Conservation (phyloP, 805 yeast species). For the Saccharomycopsis amapae region DNA sequence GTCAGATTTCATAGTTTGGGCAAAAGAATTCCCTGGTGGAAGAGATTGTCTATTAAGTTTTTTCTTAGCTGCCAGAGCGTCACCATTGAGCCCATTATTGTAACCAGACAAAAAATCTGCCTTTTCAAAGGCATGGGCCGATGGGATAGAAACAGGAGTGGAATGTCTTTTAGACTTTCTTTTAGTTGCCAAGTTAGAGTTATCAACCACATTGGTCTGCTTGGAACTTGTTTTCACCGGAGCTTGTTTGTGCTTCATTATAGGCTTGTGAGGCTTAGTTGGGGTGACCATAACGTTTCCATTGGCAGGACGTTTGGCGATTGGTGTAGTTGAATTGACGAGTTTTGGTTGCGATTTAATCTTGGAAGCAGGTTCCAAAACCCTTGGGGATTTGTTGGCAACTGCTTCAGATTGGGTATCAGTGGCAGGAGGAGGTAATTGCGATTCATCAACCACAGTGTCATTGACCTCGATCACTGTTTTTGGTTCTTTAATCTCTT, state of each 20-base stretch:
- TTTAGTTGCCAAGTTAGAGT: not conserved
- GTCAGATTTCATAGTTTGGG: not conserved
- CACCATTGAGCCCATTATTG: too few species aligned
- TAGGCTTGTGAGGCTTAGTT: too few species aligned
- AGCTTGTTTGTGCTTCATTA: slow-evolving; percentile 3
- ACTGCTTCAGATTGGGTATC: too few species aligned
- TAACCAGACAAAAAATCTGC: slow-evolving; percentile 4
- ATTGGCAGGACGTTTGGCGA: too few species aligned
- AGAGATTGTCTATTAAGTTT: not conserved
- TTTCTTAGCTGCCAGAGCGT: slow-evolving; percentile 2
- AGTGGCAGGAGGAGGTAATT: too few species aligned
- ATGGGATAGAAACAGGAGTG: slow-evolving; percentile 14
- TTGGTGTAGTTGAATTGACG: too few species aligned
- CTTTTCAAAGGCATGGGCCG: slow-evolving; percentile 13
- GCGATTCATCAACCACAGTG: too few species aligned
- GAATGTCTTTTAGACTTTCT: slow-evolving; percentile 12
- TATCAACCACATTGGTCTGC: not conserved
- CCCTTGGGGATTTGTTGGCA: too few species aligned
- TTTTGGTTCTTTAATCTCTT: not conserved
- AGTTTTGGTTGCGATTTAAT: too few species aligned
- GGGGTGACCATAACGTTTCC: too few species aligned
- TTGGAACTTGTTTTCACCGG: not conserved
- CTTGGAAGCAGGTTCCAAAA: too few species aligned
- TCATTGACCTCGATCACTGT: not conserved
- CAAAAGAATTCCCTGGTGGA: not conserved